A percentile compares a stretch with the other conserved stretches of the same genome.
These are phyloP conservation scores for Pythium brassicae DNA, from an alignment of 352 stramenopile species.

Conservation along the genomic window DNA sequence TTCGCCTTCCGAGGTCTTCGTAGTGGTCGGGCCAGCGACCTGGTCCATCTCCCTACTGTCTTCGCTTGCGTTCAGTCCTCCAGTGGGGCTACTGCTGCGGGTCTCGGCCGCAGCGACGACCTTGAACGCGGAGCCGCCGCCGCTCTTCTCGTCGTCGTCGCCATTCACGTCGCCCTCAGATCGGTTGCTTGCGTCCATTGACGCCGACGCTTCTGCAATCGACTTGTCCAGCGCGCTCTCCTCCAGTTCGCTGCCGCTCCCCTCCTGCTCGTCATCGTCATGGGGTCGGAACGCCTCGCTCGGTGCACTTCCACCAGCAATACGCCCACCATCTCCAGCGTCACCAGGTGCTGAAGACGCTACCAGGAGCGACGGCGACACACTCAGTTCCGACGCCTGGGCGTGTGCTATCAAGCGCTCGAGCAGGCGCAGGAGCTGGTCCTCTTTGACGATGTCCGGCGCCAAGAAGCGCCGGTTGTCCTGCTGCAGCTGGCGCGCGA, in stretches of 20 bases:
- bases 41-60: background rate
- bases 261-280: slow-evolving; percentile 4
- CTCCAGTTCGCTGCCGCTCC: slow-evolving; percentile 28
- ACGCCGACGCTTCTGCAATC: slow-evolving; percentile 29
- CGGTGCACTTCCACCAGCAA: background rate
- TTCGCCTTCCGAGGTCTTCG: background rate
- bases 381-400: slow-evolving; percentile 11
- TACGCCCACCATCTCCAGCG: background rate
- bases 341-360: background rate
- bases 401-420: slow-evolving; percentile 59
- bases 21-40: background rate
- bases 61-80: background rate
- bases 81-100: background rate
- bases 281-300: background rate
- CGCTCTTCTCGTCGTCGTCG: background rate
- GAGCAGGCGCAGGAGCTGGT: slow-evolving; percentile 58
- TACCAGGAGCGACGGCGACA: background rate
- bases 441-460: slow-evolving; percentile 56
- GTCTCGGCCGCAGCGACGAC: background rate
- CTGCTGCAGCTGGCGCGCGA: slow-evolving; percentile 55
- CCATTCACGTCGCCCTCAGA: background rate
- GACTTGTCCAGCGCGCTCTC: slow-evolving; percentile 40
- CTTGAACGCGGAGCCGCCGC: background rate
- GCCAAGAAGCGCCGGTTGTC: slow-evolving; percentile 61
- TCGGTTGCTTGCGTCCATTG: slow-evolving; percentile 17